These are phyloP conservation scores for Salvia rosmarinus DNA, from an alignment of 257 asterid species.

Conservation along the genomic window DNA sequence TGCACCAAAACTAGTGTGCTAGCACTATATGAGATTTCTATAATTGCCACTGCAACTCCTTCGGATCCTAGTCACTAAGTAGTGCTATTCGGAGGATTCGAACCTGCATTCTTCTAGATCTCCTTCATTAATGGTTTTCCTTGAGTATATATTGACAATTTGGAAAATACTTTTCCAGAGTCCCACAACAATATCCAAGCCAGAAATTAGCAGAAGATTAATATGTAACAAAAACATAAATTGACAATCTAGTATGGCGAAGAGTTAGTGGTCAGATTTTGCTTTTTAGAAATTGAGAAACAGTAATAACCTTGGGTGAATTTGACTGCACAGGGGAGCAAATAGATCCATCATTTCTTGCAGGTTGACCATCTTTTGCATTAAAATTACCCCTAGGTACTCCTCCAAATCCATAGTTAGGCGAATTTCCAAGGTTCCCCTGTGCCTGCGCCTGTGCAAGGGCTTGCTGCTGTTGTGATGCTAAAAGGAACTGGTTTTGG, in stretches of 20 bases:
- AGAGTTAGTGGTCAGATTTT: constrained; percentile 9
- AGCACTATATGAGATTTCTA: background rate
- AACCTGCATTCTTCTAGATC: too few species aligned
- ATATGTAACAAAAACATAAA: constrained; percentile 9
- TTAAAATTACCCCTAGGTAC: constrained; percentile 80
- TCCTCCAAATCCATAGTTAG: constrained; percentile 85
- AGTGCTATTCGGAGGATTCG: too few species aligned
- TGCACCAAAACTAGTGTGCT: background rate
- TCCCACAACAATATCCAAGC: constrained; percentile 18
- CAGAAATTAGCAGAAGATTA: constrained; percentile 24
- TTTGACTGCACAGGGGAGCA: constrained; percentile 95
- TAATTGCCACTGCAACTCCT: too few species aligned
- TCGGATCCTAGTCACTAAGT: too few species aligned
- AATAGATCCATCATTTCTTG: constrained; percentile 92
- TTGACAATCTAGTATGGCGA: constrained; percentile 22
- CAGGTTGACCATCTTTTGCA: constrained; percentile 88
- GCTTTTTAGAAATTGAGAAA: constrained; percentile 18
- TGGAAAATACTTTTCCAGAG: background rate
- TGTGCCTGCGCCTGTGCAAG: constrained; percentile 95
- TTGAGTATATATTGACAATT: background rate
- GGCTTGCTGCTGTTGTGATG: constrained; percentile 95
- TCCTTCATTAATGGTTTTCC: background rate
- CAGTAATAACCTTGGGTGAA: constrained; percentile 76
- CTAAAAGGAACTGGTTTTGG: constrained; percentile 80
- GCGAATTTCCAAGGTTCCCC: constrained; percentile 77